Percentiles rank a stretch among this genome's conserved stretches.
phyloP scores from a whole-genome alignment of 1,284 basidiomycete species.

The Melampsora americana region DNA sequence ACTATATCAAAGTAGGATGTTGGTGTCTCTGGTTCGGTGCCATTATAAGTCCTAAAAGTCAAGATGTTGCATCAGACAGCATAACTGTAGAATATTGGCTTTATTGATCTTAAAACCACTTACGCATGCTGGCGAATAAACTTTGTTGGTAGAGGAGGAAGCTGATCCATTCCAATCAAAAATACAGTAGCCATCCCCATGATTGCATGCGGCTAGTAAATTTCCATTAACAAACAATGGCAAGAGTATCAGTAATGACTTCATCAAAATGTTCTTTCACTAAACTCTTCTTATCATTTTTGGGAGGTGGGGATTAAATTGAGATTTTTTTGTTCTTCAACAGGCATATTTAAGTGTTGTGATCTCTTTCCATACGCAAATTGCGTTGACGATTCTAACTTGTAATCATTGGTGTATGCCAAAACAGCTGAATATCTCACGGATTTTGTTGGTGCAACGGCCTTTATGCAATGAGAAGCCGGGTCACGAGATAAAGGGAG shows the following conservation, averaged over 20 bases:
- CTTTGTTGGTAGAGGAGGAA: neutral
- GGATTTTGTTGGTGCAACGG: too few species aligned
- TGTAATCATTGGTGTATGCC: too few species aligned
- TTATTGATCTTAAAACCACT: neutral
- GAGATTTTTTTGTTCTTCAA: too few species aligned
- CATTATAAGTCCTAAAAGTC: neutral
- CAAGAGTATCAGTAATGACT: too few species aligned
- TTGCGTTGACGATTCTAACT: too few species aligned
- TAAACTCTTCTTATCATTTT: too few species aligned
- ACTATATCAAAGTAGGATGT: neutral
- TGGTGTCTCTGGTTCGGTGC: neutral
- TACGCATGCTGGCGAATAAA: conserved; percentile 1
- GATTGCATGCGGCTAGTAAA: neutral
- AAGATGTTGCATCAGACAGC: neutral
- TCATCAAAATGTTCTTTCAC: too few species aligned
- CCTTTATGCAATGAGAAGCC: too few species aligned
- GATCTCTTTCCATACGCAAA: neutral
- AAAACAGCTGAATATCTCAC: too few species aligned
- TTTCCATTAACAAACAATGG: neutral
- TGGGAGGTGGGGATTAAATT: too few species aligned
- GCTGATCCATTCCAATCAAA: conserved; percentile 5
- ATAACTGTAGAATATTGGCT: neutral
- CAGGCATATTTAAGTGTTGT: too few species aligned
- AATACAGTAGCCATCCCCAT: conserved; percentile 12
- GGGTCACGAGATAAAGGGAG: too few species aligned